Evolutionary conservation across 2,329 filamentous ascomycete genomes (phyloP).

Genomic region (Didymella segeticola): DNA sequence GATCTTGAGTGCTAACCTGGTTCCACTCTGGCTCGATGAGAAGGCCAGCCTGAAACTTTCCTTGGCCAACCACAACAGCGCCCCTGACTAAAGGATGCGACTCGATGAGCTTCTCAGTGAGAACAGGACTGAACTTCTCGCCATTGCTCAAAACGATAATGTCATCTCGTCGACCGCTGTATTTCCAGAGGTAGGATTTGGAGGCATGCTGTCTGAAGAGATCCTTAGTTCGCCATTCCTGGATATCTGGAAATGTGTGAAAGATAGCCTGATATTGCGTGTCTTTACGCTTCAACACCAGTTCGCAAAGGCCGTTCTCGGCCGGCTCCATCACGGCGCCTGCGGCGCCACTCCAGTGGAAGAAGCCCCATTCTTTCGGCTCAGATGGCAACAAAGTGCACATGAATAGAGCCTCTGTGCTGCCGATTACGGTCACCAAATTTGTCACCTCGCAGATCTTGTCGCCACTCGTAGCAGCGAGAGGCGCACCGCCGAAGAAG

Average conservation of each 20-base stretch:
- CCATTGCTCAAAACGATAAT: conserved; percentile 40
- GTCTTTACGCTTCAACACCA: conserved; percentile 6
- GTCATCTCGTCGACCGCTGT: conserved; percentile 45
- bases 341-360: conserved; percentile 13
- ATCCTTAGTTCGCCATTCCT: conserved; percentile 24
- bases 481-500: conserved; percentile 19
- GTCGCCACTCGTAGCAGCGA: conserved; percentile 14
- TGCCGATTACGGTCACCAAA: conserved; percentile 12
- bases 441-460: conserved; percentile 18
- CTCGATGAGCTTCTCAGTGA: conserved; percentile 25
- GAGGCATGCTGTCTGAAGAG: conserved; percentile 24
- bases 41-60: conserved; percentile 25
- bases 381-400: conserved; percentile 3
- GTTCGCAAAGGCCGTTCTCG: conserved; percentile 4
- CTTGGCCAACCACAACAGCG: conserved; percentile 32
- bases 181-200: conserved; percentile 28
- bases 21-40: conserved; percentile 28
- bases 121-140: conserved; percentile 38
- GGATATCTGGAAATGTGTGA: conserved; percentile 6
- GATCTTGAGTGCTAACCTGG: not conserved
- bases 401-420: conserved; percentile 11
- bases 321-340: conserved; percentile 14
- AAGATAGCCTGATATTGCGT: conserved; percentile 5
- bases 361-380: conserved; percentile 7
- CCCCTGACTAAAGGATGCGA: conserved; percentile 14